Evolutionary conservation across 2,329 filamentous ascomycete species (phyloP).

Genomic region (Neofusicoccum ribis): DNA sequence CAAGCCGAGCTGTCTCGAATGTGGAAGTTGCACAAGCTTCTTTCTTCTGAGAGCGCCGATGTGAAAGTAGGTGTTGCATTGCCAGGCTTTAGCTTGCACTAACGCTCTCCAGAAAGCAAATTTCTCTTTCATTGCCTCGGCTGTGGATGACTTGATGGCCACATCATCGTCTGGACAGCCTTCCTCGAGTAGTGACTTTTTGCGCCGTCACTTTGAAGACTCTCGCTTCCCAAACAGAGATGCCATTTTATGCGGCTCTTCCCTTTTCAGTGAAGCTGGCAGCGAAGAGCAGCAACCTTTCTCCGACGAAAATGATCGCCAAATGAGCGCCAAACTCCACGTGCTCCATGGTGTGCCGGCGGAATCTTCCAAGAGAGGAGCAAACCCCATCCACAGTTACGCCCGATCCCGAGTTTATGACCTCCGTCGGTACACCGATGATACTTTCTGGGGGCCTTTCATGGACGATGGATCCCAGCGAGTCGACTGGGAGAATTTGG

Average conservation of each 20-base stretch:
- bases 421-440: constrained; percentile 64
- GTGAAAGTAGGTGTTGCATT: constrained; percentile 36
- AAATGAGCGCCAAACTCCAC: constrained; percentile 70
- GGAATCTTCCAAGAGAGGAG: constrained; percentile 25
- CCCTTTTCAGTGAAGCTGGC: constrained; percentile 52
- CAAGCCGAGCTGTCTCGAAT: constrained; percentile 36
- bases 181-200: constrained; percentile 47
- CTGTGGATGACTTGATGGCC: constrained; percentile 41
- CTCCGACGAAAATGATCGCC: constrained; percentile 48
- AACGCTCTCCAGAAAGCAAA: constrained; percentile 28
- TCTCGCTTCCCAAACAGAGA: constrained; percentile 51
- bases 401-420: constrained; percentile 74
- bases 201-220: constrained; percentile 42
- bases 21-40: constrained; percentile 46
- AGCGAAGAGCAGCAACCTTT: constrained; percentile 15
- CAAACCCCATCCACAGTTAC: constrained; percentile 53
- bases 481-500: constrained; percentile 80
- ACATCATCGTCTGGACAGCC: constrained; percentile 23
- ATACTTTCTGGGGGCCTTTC: constrained; percentile 71
- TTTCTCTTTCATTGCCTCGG: constrained; percentile 39
- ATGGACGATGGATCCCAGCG: constrained; percentile 59
- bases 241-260: constrained; percentile 64
- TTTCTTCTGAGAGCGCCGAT: constrained; percentile 42
- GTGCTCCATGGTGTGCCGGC: constrained; percentile 65
- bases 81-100: background rate